Evolutionary conservation across 2,329 filamentous ascomycete species (phyloP), one percentile per base, ranked within the genome.

Genomic region (Amesomyces nigricolor): DNA sequence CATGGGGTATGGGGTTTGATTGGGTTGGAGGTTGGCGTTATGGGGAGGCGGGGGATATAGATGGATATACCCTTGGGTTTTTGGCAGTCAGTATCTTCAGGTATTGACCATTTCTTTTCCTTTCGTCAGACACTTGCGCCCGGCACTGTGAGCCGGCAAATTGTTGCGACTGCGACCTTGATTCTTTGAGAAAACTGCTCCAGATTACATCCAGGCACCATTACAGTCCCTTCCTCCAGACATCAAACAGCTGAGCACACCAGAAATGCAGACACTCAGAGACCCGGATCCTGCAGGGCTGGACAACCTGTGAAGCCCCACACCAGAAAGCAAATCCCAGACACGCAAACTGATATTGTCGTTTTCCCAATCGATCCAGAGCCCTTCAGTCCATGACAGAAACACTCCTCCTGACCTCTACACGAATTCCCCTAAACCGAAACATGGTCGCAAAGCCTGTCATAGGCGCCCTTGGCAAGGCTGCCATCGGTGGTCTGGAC

Each of bases 381-480:
- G 30, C 10, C 5, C 7, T 37, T 48, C 46, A 2, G 6, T 5
- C 17, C 7, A n/a, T 26, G 29, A 16, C 30, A 35, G 17, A 44
- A 43, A 4, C 32, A 38, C 11, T 11, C 8, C 1, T 10, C 16
- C 5, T 22, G 29, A 16, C 29, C 7, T 10, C 29, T 43, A 30
- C 17, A 8, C 43, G 16, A 17, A 9, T n/a, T 46, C 14, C 11
- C 14, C 48, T 56, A 46, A 22, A 10, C 5, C 5, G 22, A 38
- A 22, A 26, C 51, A n/a, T 29, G 14, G n/a, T 47, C 38, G 53
- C 66, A 68, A 4, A 67, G 50, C 51, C 58, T 60, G 48, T 68
- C 62, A 49, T 64, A 68, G 1, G 60, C 66, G 26, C 66, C 66
- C 16, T 54, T 57, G 13, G 60, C 56, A 14, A 64, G 57, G 14